These are phyloP conservation scores for Lonicera japonica DNA, from an alignment of 129 eudicot genomes.

Conservation along the genomic window DNA sequence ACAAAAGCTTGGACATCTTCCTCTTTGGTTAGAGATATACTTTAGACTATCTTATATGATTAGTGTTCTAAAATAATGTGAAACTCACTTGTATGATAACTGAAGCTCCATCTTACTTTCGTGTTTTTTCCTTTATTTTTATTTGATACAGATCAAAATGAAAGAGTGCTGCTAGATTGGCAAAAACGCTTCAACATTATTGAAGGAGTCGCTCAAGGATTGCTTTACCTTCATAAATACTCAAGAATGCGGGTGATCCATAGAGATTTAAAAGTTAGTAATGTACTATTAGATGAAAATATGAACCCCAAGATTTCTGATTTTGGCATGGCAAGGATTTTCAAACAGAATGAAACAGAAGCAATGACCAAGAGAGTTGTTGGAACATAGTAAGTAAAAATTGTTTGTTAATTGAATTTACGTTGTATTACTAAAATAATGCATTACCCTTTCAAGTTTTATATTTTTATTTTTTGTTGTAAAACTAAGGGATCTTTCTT, in stretches of 20 bases:
- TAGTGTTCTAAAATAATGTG: no score
- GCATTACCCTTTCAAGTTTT: neutral
- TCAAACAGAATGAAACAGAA: constrained; percentile 20
- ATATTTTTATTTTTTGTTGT: neutral
- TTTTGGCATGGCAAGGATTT: constrained; percentile 29
- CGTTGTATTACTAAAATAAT: neutral
- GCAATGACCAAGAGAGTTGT: constrained; percentile 30
- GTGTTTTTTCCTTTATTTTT: neutral
- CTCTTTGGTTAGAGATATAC: constrained; percentile 15
- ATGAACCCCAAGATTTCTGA: constrained; percentile 27
- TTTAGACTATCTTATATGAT: no score
- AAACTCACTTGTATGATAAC: no score
- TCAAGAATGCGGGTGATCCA: constrained; percentile 43
- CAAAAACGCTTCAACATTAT: constrained; percentile 10
- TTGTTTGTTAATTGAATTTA: no score
- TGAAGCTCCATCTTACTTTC: no score
- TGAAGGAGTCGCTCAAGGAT: constrained; percentile 40
- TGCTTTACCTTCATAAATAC: constrained; percentile 47
- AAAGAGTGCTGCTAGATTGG: constrained; percentile 18
- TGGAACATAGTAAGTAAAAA: constrained; percentile 28
- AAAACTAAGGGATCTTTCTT: neutral
- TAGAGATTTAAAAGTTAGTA: constrained; percentile 37
- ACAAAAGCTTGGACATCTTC: constrained; percentile 23
- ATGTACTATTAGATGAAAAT: constrained; percentile 18
- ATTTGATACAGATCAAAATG: constrained; percentile 12